Base-by-base conservation (phyloP, 1,139 yeast genomes). In the Tardiomyces depauwii region DNA sequence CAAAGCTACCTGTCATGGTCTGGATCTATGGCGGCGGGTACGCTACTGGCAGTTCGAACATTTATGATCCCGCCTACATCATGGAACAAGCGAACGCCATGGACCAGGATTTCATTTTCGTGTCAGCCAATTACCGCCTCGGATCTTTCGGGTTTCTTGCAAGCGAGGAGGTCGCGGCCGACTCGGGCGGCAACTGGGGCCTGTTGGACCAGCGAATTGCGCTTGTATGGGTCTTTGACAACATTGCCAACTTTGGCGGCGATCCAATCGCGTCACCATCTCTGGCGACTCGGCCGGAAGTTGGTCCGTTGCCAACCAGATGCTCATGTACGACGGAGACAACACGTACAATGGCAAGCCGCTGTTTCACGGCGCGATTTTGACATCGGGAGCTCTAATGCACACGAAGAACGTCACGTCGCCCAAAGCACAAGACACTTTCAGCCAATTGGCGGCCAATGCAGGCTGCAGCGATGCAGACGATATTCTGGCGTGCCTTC, bases 271-370 rank as follows among this genome's bases (percentile, higher is more conserved):
- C 43, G 59, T 67, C 21, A 63, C 68, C 6, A 53, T 66, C 10
- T 56, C 61, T 55, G 72, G 72, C 16, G 68, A 67, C 49, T 57
- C 64, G 42, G 70, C 72, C 0, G 72, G 72, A 7, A 65, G 67
- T 2, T 55, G 56, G 42, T 57, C 65, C 14, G 62, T 63, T 30
- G 57, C 58, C 5, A 55, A 57, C 45, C 61, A 63, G 28, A 28
- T 65, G 51, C 41, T 51, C 1, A 48, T 62, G 5, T 53, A 56
- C 39, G 56, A 53, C 14, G 57, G 63, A 7, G 45, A 52, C 38
- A 43, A 46, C 32, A 42, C 41, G 7, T 51, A 51, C 33, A 52
- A 51, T 1, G 58, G 53, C 19, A 52, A 52, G 27, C 48, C 53
- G 2, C 53, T 53, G 45, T 53, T 64, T 45, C 53, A 52, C 42